These are phyloP conservation scores for Paxillus rubicundulus DNA, from an alignment of 768 basidiomycete genomes.

Conservation along the genomic window DNA sequence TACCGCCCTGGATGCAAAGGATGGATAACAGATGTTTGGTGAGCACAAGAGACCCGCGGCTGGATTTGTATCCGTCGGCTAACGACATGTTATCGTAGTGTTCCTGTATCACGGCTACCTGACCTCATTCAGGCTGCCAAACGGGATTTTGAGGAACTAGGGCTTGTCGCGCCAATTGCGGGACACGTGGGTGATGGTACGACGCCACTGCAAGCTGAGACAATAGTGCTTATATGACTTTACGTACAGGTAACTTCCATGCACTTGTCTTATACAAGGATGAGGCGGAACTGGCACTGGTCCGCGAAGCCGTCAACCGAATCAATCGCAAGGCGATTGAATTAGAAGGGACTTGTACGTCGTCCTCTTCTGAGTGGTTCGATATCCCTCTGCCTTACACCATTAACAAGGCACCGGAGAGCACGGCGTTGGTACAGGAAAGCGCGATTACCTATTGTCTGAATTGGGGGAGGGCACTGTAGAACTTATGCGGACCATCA, in stretches of 20 bases:
- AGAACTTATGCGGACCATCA: constrained; percentile 49
- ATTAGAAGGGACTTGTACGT: constrained; percentile 35
- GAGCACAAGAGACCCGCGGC: not conserved
- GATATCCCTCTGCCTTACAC: not conserved
- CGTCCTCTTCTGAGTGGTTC: not conserved
- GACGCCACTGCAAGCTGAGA: not conserved
- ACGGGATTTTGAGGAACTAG: constrained; percentile 42
- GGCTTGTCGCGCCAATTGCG: constrained; percentile 42
- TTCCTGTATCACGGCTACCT: constrained; percentile 35
- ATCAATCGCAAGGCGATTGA: constrained; percentile 36
- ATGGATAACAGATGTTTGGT: constrained; percentile 43
- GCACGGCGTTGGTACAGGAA: constrained; percentile 48
- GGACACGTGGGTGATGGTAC: constrained; percentile 44
- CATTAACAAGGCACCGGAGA: constrained; percentile 34
- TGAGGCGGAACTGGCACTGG: constrained; percentile 35
- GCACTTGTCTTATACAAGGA: constrained; percentile 35
- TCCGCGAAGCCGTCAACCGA: constrained; percentile 30
- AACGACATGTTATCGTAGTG: constrained; percentile 12
- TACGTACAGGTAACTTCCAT: constrained; percentile 42
- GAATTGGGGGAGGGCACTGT: constrained; percentile 53
- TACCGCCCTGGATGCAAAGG: constrained; percentile 33
- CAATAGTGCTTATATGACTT: not conserved
- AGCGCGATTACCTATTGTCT: constrained; percentile 44
- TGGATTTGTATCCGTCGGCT: not conserved
- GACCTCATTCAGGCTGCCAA: constrained; percentile 41